Evolutionary conservation across 306 rosid genomes (phyloP), one percentile per base, ranked within the genome.

Genomic region (Hippophae tibetana): DNA sequence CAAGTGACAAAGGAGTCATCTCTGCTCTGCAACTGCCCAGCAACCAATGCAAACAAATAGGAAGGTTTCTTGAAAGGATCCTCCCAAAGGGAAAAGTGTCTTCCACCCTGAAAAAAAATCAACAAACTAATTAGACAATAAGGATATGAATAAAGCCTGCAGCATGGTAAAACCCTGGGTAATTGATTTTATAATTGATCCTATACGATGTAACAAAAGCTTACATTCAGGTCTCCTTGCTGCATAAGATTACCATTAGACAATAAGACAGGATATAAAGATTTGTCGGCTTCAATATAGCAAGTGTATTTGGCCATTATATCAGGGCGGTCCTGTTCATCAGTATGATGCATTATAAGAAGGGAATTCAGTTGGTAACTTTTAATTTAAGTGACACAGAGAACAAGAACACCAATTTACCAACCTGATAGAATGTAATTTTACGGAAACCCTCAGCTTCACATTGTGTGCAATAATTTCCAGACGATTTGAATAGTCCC

Each of bases 401-500:
- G 10, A 57, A 14, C 38, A 31, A 31, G 5, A 31, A 31, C 38
- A 40, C 14, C 61, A 55, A 69, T 43, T 49, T 49, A 12, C 62
- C 57, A 70, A 84, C 99, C 96, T 92, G 97, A 76, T 82, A 88
- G 73, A 74, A 92, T 42, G 97, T 92, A 71, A 92, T 88, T 63
- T 92, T 92, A 60, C 94, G 96, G 72, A 92, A 92, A 60, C 99
- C 99, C 74, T 92, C 99, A 48, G 99, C 99, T 81, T 92, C 99
- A 72, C 99, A 92, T 71, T 92, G 99, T 51, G 99, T 92, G 68
- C 95, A 92, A 84, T 88, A 88, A 79, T 86, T 92, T 63, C 94
- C 95, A 64, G 99, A 84, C 62, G 99, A 78, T 74, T 80, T 88
- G 76, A 82, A 92, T 54, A 92, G 97, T 10, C 99, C 97, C 38